Base-by-base conservation (phyloP, 1,139 yeast genomes). In the Meyerozyma elateridarum region DNA sequence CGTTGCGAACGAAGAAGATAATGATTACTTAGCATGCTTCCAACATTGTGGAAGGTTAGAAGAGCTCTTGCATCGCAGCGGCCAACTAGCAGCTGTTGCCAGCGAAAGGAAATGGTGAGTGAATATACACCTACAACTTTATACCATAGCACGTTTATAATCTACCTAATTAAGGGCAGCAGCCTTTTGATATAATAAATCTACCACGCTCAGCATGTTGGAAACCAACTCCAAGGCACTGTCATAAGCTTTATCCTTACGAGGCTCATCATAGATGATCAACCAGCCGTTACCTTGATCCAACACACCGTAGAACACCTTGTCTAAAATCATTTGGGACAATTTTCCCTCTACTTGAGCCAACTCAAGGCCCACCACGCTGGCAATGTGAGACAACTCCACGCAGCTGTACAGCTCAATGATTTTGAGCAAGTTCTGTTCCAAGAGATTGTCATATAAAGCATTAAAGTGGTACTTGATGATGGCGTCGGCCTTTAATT, bases 201-300 rank as follows among this genome's bases (percentile, higher is more conserved):
- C 98, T 18, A 91, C 96, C 20, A 83, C 96, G 39, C 68, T 76
- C 20, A 93, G 82, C 77, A 91, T 79, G 52, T 85, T 85, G 55
- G 84, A 85, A 36, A 93, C 79, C 48, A 94, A 76, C 37, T 85
- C 94, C 44, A 91, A 73, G 24, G 95, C 85, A 31, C 91, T 79
- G 43, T 84, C 94, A 52, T 91, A 93, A 29, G 94, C 81, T 26
- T 88, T 85, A 57, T 91, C 97, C 41, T 79, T 77, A 52, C 76
- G 78, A 30, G 96, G 96, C 52, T 89, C 87, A 40, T 87, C 94
- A 51, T 85, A 91, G 37, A 91, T 78, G 46, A 88, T 81, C 46
- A 91, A 73, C 96, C 97, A 91, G 5, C 98, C 98, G 54, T 89
- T 89, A 29, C 98, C 98, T 65, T 91, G 99, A 57, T 91, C 98